Evolutionary conservation across 2,329 filamentous ascomycete species (phyloP).

Genomic region (Nemania abortiva): DNA sequence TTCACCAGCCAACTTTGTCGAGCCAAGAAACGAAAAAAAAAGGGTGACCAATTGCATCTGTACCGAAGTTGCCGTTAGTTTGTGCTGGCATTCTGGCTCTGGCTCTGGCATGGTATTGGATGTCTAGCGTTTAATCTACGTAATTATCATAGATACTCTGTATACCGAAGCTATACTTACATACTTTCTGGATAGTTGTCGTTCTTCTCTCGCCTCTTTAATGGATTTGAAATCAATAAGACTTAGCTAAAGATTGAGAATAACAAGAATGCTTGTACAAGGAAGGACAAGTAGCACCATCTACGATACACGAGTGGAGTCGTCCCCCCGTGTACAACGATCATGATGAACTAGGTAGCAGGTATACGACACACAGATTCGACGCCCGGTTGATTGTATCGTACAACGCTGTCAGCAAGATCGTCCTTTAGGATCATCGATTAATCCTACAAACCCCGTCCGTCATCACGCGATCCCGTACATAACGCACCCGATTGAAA

Average conservation of each 20-base stretch:
- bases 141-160: too few relatives aligned
- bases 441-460: constrained; percentile 31
- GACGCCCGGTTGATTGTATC: constrained; percentile 4
- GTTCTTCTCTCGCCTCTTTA: too few relatives aligned
- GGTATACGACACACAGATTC: not conserved
- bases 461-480: constrained; percentile 47
- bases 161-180: too few relatives aligned
- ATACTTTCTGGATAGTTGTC: too few relatives aligned
- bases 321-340: constrained; percentile 3
- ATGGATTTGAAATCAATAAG: too few relatives aligned
- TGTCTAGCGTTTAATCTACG: too few relatives aligned
- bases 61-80: too few relatives aligned
- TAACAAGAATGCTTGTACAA: too few relatives aligned
- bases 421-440: constrained; percentile 30
- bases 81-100: too few relatives aligned
- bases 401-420: constrained; percentile 22
- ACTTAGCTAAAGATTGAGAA: too few relatives aligned
- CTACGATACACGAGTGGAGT: not conserved
- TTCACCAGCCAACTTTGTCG: not conserved
- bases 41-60: too few relatives aligned
- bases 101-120: too few relatives aligned
- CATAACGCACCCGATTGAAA: constrained; percentile 45
- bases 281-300: not conserved
- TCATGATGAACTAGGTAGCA: not conserved
- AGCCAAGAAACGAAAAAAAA: not conserved